Evolutionary conservation across 495 filamentous ascomycete genomes (phyloP).

Genomic region (Penicillium dipodomyicola): DNA sequence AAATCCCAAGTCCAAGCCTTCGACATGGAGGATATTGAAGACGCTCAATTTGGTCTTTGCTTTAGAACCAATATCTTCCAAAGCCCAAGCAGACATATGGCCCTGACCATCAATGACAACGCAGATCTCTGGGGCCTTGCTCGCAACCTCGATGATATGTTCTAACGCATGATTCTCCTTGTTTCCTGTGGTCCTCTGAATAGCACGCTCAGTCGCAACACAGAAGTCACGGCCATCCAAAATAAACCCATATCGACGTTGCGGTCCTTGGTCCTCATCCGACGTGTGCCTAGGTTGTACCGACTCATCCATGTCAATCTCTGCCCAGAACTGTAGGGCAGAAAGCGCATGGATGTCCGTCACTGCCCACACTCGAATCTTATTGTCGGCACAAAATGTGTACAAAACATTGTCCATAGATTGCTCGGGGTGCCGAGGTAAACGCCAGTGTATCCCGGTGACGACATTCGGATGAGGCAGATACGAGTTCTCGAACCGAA

Average conservation of each 20-base stretch:
- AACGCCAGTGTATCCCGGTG: constrained; percentile 81
- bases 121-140: constrained; percentile 81
- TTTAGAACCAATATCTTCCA: constrained; percentile 85
- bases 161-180: constrained; percentile 69
- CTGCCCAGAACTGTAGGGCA: constrained; percentile 74
- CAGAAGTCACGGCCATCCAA: constrained; percentile 81
- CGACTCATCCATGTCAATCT: constrained; percentile 72
- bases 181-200: constrained; percentile 59
- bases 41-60: constrained; percentile 63
- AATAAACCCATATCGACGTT: constrained; percentile 72
- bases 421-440: constrained; percentile 70
- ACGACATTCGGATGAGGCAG: constrained; percentile 78
- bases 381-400: constrained; percentile 81
- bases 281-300: constrained; percentile 59
- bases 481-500: constrained; percentile 88
- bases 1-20: constrained; percentile 67
- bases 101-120: constrained; percentile 81
- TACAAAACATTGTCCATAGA: constrained; percentile 88
- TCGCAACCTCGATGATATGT: constrained; percentile 84
- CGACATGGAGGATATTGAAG: constrained; percentile 85
- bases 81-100: constrained; percentile 89
- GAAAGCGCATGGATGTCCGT: constrained; percentile 70
- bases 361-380: constrained; percentile 79
- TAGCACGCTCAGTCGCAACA: constrained; percentile 70
- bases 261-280: constrained; percentile 24